Conservation (phyloP, 257 asterid genomes). For the Primulina tabacum region DNA sequence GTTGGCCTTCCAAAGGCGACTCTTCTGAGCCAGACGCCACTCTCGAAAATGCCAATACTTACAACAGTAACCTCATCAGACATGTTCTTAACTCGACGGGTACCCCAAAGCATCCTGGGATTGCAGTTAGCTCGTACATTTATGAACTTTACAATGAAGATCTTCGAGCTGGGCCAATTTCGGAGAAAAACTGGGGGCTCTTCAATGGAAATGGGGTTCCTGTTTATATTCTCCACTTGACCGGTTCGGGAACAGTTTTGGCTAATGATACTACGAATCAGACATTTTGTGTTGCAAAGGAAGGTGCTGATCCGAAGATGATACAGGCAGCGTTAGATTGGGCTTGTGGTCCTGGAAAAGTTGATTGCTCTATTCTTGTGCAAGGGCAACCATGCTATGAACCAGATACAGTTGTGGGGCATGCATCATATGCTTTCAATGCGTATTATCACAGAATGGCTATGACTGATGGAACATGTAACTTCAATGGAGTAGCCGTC, state of each 20-base stretch:
- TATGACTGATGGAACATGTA: slow-evolving; percentile 74
- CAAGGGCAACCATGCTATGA: slow-evolving; percentile 75
- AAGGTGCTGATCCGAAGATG: slow-evolving; percentile 68
- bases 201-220: slow-evolving; percentile 73
- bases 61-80: slow-evolving; percentile 77
- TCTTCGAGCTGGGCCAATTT: slow-evolving; percentile 56
- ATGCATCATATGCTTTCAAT: slow-evolving; percentile 89
- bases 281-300: slow-evolving; percentile 78
- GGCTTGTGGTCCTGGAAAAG: slow-evolving; percentile 96
- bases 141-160: slow-evolving; percentile 93
- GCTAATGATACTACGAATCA: slow-evolving; percentile 84
- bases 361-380: slow-evolving; percentile 66
- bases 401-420: slow-evolving; percentile 68
- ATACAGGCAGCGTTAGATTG: slow-evolving; percentile 88
- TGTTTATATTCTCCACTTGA: slow-evolving; percentile 59
- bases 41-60: slow-evolving; percentile 73
- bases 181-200: slow-evolving; percentile 96
- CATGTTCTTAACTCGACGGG: slow-evolving; percentile 79
- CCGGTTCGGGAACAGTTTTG: slow-evolving; percentile 74
- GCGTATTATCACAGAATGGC: slow-evolving; percentile 74
- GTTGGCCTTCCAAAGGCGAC: slow-evolving; percentile 97
- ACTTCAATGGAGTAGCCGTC: slow-evolving; percentile 88
- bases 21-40: slow-evolving; percentile 70
- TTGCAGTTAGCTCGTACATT: slow-evolving; percentile 71
- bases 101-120: slow-evolving; percentile 90